A percentile compares a stretch with the other conserved stretches of the same genome.
phyloP scores from a whole-genome alignment of 1,139 yeast genomes.

The Fermentozyma sake region DNA sequence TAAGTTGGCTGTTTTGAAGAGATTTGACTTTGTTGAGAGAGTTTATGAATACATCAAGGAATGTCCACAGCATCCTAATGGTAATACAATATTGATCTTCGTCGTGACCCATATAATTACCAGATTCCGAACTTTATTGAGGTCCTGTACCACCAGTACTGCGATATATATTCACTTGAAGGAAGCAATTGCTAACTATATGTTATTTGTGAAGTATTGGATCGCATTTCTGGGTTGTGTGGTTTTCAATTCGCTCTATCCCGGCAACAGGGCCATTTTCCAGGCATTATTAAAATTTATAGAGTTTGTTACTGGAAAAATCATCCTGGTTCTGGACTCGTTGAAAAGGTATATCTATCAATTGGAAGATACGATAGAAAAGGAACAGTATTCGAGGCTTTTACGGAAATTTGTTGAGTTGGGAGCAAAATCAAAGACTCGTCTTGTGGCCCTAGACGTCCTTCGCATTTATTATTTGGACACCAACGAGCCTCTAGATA shows the following conservation, averaged over 20 bases:
- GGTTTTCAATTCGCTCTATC: constrained; percentile 26
- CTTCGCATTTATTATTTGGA: constrained; percentile 7
- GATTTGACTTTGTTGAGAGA: too few relatives aligned
- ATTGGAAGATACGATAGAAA: too few relatives aligned
- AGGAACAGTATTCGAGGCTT: constrained; percentile 3
- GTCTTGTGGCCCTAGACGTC: constrained; percentile 2
- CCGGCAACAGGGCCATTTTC: constrained; percentile 31
- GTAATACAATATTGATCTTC: constrained; percentile 20
- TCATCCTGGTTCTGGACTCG: constrained; percentile 1
- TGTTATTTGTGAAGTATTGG: constrained; percentile 27
- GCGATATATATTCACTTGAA: too few relatives aligned
- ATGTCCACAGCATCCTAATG: constrained; percentile 20
- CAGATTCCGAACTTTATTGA: too few relatives aligned
- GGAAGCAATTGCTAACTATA: too few relatives aligned
- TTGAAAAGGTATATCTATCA: constrained; percentile 1
- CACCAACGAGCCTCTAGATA: constrained; percentile 2
- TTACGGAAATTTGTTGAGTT: not conserved
- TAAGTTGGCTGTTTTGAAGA: constrained; percentile 8
- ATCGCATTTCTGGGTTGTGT: constrained; percentile 19
- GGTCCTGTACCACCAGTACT: too few relatives aligned
- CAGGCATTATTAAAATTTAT: constrained; percentile 16
- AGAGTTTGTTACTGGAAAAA: constrained; percentile 9
- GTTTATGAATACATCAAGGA: not conserved
- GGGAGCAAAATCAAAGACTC: not conserved
- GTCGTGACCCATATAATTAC: constrained; percentile 10